Evolutionary conservation across 768 basidiomycete genomes (phyloP).

Genomic region (Lactarius sanguifluus): DNA sequence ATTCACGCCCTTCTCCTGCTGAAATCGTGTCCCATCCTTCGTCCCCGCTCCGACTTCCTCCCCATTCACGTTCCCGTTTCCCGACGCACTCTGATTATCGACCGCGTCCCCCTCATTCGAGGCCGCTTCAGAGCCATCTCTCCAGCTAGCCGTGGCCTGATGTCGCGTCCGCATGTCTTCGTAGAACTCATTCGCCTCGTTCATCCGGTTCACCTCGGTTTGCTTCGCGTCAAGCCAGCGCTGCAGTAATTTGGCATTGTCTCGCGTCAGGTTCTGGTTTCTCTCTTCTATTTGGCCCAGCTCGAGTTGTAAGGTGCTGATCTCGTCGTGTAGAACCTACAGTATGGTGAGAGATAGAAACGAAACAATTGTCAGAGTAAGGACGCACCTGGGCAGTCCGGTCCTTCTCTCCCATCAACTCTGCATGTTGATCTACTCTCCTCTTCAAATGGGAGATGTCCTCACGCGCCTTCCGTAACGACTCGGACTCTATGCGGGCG

Average conservation of each 20-base stretch:
- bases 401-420: constrained; percentile 87
- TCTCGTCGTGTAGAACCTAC: constrained; percentile 93
- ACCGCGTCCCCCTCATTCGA: constrained; percentile 30
- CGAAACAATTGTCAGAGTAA: background rate
- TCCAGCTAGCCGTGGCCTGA: constrained; percentile 59
- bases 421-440: constrained; percentile 81
- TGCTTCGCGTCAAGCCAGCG: constrained; percentile 98
- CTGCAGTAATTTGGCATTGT: constrained; percentile 93
- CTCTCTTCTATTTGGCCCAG: constrained; percentile 86
- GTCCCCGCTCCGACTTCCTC: constrained; percentile 46
- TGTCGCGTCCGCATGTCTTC: constrained; percentile 81
- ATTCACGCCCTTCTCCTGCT: constrained; percentile 65
- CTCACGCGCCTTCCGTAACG: constrained; percentile 71
- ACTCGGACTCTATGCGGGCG: constrained; percentile 78
- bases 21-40: constrained; percentile 78
- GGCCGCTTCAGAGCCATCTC: constrained; percentile 41
- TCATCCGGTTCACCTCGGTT: constrained; percentile 90
- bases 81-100: constrained; percentile 49
- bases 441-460: constrained; percentile 67
- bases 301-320: constrained; percentile 88
- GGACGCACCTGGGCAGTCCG: constrained; percentile 75
- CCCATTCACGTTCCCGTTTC: constrained; percentile 66
- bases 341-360: constrained; percentile 6
- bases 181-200: constrained; percentile 88
- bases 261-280: constrained; percentile 81